Evolutionary conservation across 306 rosid genomes (phyloP).

Genomic region (Prunus persica): Prunus_persica_NCBIv2 NC_034010.1:30250501-30251000

Average conservation of each 20-base stretch:
- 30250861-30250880: background rate
- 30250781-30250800: background rate
- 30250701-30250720: background rate
- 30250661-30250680: background rate
- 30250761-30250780: background rate
- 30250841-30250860: background rate
- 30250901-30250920: conserved; percentile 44
- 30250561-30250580: background rate
- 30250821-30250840: background rate
- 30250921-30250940: conserved; percentile 79
- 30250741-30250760: background rate
- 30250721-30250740: background rate
- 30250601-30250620: background rate
- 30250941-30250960: conserved; percentile 97
- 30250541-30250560: background rate
- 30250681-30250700: background rate
- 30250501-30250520: background rate
- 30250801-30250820: background rate
- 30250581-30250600: background rate
- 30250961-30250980: conserved; percentile 90
- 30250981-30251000: conserved; percentile 44
- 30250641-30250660: background rate
- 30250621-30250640: background rate
- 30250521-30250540: background rate
- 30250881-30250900: conserved; percentile 3